These are phyloP conservation scores for Eleusine coracana DNA, from an alignment of 176 grass and related monocot species.

Conservation along the genomic window DNA sequence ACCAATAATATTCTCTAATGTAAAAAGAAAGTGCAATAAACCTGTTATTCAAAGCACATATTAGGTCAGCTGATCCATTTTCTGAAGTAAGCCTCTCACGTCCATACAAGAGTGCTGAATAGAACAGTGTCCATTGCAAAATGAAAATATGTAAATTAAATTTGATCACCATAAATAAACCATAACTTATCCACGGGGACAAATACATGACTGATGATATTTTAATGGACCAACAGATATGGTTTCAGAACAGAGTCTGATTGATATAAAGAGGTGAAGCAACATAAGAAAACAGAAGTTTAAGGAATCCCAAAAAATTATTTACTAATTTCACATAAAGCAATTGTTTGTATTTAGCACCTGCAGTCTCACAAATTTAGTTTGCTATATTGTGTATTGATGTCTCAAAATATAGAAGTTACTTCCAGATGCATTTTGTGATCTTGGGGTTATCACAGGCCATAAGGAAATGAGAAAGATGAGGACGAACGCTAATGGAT, in stretches of 20 bases:
- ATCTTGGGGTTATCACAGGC: neutral
- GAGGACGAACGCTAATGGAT: no score
- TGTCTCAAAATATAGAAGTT: neutral
- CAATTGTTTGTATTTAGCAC: neutral
- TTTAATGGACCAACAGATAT: neutral
- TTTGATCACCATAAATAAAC: slow-evolving; percentile 20
- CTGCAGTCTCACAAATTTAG: neutral
- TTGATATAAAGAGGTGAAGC: neutral
- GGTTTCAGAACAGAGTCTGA: neutral
- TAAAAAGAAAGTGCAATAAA: slow-evolving; percentile 88
- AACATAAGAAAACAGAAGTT: neutral
- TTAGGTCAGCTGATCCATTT: slow-evolving; percentile 76
- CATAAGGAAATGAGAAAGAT: neutral
- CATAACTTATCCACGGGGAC: no score
- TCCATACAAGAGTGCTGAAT: slow-evolving; percentile 75
- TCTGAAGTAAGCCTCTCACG: slow-evolving; percentile 82
- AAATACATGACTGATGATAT: neutral
- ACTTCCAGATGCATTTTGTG: neutral
- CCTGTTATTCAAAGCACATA: slow-evolving; percentile 82
- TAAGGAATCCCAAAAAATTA: neutral
- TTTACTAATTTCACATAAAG: neutral
- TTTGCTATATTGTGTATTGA: neutral
- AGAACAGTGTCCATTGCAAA: slow-evolving; percentile 70
- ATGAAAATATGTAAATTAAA: slow-evolving; percentile 27
- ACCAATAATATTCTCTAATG: slow-evolving; percentile 90